A percentile compares a stretch with the other conserved stretches of the same genome.
These are phyloP conservation scores for Mycena amicta DNA, from an alignment of 768 basidiomycete genomes.

Conservation along the genomic window DNA sequence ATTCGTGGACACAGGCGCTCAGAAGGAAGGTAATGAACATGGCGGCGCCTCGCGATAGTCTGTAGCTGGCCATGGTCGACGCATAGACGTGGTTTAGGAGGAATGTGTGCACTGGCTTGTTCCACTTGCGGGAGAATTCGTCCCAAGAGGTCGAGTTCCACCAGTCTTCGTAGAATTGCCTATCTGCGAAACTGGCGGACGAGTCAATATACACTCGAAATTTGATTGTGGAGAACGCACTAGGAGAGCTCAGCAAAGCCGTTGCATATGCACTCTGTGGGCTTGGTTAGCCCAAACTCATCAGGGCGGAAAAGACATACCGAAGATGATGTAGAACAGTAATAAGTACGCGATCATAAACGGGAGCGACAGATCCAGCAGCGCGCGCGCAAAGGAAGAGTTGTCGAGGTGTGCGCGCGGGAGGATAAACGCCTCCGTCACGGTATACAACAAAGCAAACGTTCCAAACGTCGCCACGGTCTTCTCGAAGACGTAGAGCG, in stretches of 20 bases:
- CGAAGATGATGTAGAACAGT: slow-evolving; percentile 85
- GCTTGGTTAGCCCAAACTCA: neutral
- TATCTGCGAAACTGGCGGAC: slow-evolving; percentile 81
- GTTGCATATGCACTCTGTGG: slow-evolving; percentile 91
- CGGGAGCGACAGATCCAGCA: slow-evolving; percentile 87
- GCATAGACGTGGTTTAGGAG: slow-evolving; percentile 95
- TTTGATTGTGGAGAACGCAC: slow-evolving; percentile 43
- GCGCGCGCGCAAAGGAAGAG: slow-evolving; percentile 65
- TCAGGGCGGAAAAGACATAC: slow-evolving; percentile 37
- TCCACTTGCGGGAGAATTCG: slow-evolving; percentile 98
- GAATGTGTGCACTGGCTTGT: slow-evolving; percentile 94
- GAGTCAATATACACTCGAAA: slow-evolving; percentile 5
- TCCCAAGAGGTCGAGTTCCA: slow-evolving; percentile 99
- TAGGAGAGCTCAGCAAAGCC: slow-evolving; percentile 91
- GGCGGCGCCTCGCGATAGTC: slow-evolving; percentile 75
- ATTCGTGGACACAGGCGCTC: slow-evolving; percentile 87
- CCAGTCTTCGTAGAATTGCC: slow-evolving; percentile 98
- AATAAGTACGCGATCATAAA: slow-evolving; percentile 93
- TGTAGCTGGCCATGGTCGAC: slow-evolving; percentile 77
- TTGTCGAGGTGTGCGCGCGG: slow-evolving; percentile 73
- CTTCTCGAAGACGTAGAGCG: slow-evolving; percentile 82
- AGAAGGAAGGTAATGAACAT: slow-evolving; percentile 93
- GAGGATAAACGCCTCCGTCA: slow-evolving; percentile 92
- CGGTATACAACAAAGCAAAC: slow-evolving; percentile 89
- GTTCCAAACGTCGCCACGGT: slow-evolving; percentile 92